A percentile compares a stretch with the other conserved stretches of the same genome.
Conservation (phyloP, 345 rosid species). For the Diplotaxis tenuifolia region DNA sequence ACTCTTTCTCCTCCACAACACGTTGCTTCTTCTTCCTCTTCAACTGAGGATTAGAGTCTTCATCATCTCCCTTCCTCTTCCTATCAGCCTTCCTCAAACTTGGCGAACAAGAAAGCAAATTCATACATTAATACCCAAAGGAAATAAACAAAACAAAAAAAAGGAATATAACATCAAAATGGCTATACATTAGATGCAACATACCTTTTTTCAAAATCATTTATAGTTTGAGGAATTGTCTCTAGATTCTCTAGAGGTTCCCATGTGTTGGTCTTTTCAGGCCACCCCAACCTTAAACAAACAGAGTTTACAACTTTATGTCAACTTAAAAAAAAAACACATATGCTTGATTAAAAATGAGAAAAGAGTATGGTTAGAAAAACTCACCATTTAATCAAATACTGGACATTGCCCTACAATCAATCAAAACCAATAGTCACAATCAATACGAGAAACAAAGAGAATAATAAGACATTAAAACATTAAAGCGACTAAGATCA, state of each 20-base stretch:
- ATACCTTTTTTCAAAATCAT: constrained; percentile 89
- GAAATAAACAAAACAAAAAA: neutral
- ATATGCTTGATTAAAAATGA: constrained; percentile 15
- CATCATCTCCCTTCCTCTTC: constrained; percentile 55
- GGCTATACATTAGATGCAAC: neutral
- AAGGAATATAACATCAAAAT: neutral
- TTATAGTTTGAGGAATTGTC: constrained; percentile 80
- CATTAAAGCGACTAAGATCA: constrained; percentile 7
- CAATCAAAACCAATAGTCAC: constrained; percentile 23
- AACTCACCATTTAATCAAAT: constrained; percentile 93
- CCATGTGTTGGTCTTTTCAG: constrained; percentile 92
- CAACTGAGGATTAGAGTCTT: constrained; percentile 48
- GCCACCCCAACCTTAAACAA: constrained; percentile 91
- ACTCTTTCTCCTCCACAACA: constrained; percentile 55
- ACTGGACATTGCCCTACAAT: constrained; percentile 84
- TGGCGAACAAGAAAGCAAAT: constrained; percentile 30
- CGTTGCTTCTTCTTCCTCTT: constrained; percentile 58
- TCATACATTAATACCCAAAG: neutral
- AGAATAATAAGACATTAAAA: constrained; percentile 9
- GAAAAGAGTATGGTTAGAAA: constrained; percentile 3
- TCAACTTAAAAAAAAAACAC: constrained; percentile 9
- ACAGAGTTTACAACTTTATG: constrained; percentile 23
- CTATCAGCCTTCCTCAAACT: constrained; percentile 68
- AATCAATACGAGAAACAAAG: neutral
- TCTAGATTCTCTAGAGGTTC: constrained; percentile 91